A percentile compares a stretch with the other conserved stretches of the same genome.
Evolutionary conservation across 352 stramenopile species (phyloP).

Genomic region (Phytophthora sansomeana): DNA sequence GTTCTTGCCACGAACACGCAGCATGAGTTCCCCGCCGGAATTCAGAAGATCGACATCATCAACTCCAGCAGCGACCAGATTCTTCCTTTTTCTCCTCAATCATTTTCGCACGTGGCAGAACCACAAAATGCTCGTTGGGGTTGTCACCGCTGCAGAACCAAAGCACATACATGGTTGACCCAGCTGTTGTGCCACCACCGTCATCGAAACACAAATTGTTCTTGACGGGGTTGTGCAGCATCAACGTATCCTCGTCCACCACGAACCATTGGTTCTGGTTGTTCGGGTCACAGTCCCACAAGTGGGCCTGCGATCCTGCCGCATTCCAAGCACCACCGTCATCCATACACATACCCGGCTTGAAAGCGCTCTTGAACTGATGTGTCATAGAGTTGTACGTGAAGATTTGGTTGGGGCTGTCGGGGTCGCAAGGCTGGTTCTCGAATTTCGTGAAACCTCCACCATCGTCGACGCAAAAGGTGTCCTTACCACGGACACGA

Average conservation of each 20-base stretch:
- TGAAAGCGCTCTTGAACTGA: conserved; percentile 10
- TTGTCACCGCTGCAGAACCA: conserved; percentile 11
- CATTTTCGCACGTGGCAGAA: conserved; percentile 22
- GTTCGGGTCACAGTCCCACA: conserved; percentile 21
- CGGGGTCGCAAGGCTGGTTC: conserved; percentile 28
- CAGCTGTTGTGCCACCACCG: conserved; percentile 15
- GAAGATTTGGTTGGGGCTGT: conserved; percentile 47
- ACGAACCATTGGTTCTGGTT: conserved; percentile 30
- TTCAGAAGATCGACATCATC: conserved; percentile 27
- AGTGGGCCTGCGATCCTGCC: conserved; percentile 2
- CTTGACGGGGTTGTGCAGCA: conserved; percentile 36
- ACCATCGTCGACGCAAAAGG: conserved; percentile 47
- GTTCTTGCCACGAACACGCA: conserved; percentile 31
- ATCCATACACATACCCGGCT: conserved; percentile 17
- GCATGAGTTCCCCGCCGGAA: conserved; percentile 22
- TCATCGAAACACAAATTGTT: conserved; percentile 45
- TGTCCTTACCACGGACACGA: conserved; percentile 30
- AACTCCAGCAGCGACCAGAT: conserved; percentile 17
- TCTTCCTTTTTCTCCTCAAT: conserved; percentile 23
- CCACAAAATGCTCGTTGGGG: conserved; percentile 49
- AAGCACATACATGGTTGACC: conserved; percentile 10
- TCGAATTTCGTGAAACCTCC: conserved; percentile 31
- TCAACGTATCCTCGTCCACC: conserved; percentile 30
- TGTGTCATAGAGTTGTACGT: conserved; percentile 30
- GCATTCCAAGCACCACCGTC: conserved; percentile 14